Conservation (phyloP, 2,329 filamentous ascomycete genomes). For the Xylariaceae sp. region DNA sequence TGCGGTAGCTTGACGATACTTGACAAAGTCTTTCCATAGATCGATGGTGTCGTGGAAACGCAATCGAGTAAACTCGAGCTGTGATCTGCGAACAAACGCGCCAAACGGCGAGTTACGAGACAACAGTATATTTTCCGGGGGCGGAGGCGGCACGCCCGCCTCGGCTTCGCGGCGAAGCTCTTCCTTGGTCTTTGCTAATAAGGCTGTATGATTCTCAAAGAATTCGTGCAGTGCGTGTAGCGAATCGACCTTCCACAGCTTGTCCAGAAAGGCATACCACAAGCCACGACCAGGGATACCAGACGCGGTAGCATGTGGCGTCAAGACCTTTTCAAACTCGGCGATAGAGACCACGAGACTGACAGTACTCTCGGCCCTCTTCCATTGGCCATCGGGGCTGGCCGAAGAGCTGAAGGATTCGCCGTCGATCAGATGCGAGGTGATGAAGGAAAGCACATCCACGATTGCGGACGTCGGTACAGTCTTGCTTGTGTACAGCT, state of each 20-base stretch:
- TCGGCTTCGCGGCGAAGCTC: conserved; percentile 50
- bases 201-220: conserved; percentile 50
- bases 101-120: conserved; percentile 73
- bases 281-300: conserved; percentile 67
- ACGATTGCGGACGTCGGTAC: conserved; percentile 65
- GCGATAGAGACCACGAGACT: conserved; percentile 47
- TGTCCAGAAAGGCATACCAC: conserved; percentile 78
- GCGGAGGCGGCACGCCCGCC: conserved; percentile 39
- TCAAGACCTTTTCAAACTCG: conserved; percentile 53
- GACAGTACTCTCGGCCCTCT: conserved; percentile 41
- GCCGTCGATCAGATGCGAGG: conserved; percentile 57
- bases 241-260: conserved; percentile 77
- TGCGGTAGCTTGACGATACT: conserved; percentile 71
- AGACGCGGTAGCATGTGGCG: conserved; percentile 41
- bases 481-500: conserved; percentile 68
- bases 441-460: conserved; percentile 70
- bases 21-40: conserved; percentile 77
- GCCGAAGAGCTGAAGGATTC: conserved; percentile 27
- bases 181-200: conserved; percentile 56
- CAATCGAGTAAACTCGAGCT: conserved; percentile 72
- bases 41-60: conserved; percentile 71
- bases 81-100: conserved; percentile 66
- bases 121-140: conserved; percentile 50
- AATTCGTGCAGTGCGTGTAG: conserved; percentile 74
- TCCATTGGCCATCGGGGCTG: conserved; percentile 33